Base-by-base conservation (phyloP, 2,329 filamentous ascomycete genomes). In the Diaporthe longicolla region DNA sequence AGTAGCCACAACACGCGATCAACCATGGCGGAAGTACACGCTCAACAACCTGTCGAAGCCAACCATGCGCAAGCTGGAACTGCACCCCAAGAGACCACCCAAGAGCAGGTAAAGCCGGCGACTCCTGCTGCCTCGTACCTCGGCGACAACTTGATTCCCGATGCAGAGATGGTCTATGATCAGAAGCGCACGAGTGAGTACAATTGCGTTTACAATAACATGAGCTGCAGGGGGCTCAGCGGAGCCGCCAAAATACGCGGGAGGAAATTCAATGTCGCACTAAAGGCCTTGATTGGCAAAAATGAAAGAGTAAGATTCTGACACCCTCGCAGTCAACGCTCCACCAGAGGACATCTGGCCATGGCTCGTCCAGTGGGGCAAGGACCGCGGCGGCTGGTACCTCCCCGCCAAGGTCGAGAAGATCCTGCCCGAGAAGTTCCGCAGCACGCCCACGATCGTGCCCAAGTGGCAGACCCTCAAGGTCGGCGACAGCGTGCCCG, bases 341-440 rank as follows among this genome's bases (percentile, higher is more conserved):
- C 48, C 71, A 1, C 45, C 71, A 3, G 71, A 68, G 48, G 71
- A 68, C 29, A 63, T 72, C 40, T 72, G 59, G 59, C 71, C 71
- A 24, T 72, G 59, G 59, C 48, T 72, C 26, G 71, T 72, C 4
- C 71, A 72, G 24, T 72, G 71, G 71, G 71, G 71, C 50, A 68
- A 68, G 37, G 71, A 66, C 50, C 71, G 71, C 40, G 71, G 59
- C 35, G 71, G 71, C 43, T 72, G 71, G 71, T 72, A 72, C 61
- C 58, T 72, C 24, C 71, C 71, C 8, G 50, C 59, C 50, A 68
- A 68, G 50, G 54, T 72, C 17, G 71, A 72, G 52, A 68, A 68
- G 37, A 43, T 63, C 17, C 59, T 72, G 50, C 71, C 71, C 21
- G 71, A 57, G 40, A 68, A 68, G 40, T 57, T 55, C 48, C 71